Base-by-base conservation (phyloP, 768 basidiomycete species). In the Sistotremastrum suecicum region DNA sequence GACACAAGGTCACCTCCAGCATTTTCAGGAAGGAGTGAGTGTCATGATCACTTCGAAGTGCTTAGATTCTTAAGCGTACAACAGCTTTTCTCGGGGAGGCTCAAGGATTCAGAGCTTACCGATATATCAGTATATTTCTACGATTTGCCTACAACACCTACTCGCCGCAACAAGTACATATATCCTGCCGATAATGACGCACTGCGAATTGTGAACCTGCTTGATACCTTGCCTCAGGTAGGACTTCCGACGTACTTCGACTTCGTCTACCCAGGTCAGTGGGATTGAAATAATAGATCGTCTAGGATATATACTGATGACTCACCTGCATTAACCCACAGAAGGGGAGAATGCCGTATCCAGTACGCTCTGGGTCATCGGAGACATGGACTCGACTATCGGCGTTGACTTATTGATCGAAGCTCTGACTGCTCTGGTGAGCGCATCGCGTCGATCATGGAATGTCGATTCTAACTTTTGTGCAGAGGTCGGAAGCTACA, bases 71-170 rank as follows among this genome's bases (percentile, higher is more conserved):
- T 20, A 20, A 20, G 20, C 20, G 20, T 48, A 2, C 47, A 35
- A 3, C 41, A 80, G 83, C 59, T 86, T 1, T 81, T 83, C 56
- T 55, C 57, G 30, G 74, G 77, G 5, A 60, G 63, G 34, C 56
- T 89, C 11, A 68, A 70, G 6, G 78, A 85, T 39, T 69, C 68
- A 1, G 62, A 69, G 37, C 60, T 60, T 5, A 64, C 64, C 5
- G 66, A 70, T 33, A 71, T 86, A 45, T 62, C 74, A 32, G 81
- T 70, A 9, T 90, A 85, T 63, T 98, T 97, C 65, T 97, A 94
- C 57, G 88, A 94, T 54, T 71, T 91, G 5, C 85, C 91, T 1
- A 75, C 74, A 0, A 78, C 86, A 0, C 68, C 68, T 37, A 65
- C 70, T 46, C 71, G 81, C 7, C 65, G 95, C n/a, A 97, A 89